These are phyloP conservation scores for Pneumocystis canis DNA, from an alignment of 1,139 yeast species.

Conservation along the genomic window DNA sequence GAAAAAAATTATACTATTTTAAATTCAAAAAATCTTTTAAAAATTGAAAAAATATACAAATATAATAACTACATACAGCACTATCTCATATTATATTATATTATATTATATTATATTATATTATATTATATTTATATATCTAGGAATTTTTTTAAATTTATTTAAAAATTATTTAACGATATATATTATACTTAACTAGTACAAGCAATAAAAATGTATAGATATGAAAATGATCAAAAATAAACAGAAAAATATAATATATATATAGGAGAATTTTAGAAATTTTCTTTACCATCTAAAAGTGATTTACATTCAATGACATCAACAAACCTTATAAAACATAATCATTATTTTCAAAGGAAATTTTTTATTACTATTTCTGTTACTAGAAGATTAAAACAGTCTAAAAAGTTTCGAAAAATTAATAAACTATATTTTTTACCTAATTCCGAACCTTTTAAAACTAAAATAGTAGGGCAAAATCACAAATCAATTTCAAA, in stretches of 20 bases:
- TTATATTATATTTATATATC: background rate
- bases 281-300: background rate
- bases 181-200: background rate
- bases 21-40: background rate
- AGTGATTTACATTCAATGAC: background rate
- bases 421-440: background rate
- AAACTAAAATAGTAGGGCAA: constrained; percentile 3
- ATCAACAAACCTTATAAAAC: background rate
- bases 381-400: background rate
- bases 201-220: background rate
- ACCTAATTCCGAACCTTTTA: constrained; percentile 2
- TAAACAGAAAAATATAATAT: background rate
- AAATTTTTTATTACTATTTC: background rate
- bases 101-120: background rate
- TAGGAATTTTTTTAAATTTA: background rate
- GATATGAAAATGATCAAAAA: background rate
- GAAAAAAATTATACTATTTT: background rate
- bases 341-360: background rate
- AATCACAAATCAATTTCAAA: constrained; percentile 22
- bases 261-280: background rate
- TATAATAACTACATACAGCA: background rate
- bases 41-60: background rate
- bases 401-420: background rate
- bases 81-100: background rate
- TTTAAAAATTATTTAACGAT: background rate